Percentiles rank a stretch among this genome's conserved stretches.
These are phyloP conservation scores for Saccharomycopsis fermentans DNA, from an alignment of 805 yeast species.

Conservation along the genomic window DNA sequence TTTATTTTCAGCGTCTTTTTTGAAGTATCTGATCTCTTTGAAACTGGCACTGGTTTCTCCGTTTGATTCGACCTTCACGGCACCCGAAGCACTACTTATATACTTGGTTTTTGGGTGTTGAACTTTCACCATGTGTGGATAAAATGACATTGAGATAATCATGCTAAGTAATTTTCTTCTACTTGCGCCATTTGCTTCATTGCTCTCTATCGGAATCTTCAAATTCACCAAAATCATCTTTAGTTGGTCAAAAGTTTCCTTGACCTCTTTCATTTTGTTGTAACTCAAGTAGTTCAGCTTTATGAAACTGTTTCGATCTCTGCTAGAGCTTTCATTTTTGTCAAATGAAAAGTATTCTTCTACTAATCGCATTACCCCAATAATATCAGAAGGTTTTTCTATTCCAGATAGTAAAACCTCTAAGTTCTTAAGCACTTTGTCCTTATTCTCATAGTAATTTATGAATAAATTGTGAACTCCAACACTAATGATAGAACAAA, in stretches of 20 bases:
- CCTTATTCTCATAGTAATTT: conserved; percentile 52
- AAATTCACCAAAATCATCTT: not conserved
- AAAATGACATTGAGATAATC: conserved; percentile 68
- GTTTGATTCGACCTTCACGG: conserved; percentile 46
- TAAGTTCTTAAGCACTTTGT: conserved; percentile 33
- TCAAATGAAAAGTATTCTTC: conserved; percentile 40
- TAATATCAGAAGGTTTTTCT: conserved; percentile 30
- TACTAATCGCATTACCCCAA: not conserved
- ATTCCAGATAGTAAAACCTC: conserved; percentile 20
- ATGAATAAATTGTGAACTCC: conserved; percentile 61
- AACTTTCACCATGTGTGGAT: conserved; percentile 75
- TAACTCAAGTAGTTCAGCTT: conserved; percentile 74
- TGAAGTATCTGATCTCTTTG: not conserved
- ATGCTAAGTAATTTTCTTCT: conserved; percentile 50
- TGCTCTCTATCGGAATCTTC: conserved; percentile 15
- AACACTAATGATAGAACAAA: conserved; percentile 67
- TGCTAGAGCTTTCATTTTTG: conserved; percentile 49
- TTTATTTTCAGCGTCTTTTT: conserved; percentile 30
- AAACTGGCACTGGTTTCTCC: not conserved
- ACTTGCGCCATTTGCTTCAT: conserved; percentile 37
- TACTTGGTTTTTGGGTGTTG: conserved; percentile 76
- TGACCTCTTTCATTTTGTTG: conserved; percentile 43
- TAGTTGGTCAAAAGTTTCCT: not conserved
- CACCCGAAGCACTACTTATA: conserved; percentile 59
- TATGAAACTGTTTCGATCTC: conserved; percentile 59